Percentiles rank a stretch among this genome's conserved stretches.
Evolutionary conservation across 2,329 filamentous ascomycete species (phyloP).

Genomic region (Raffaelea albimanens): DNA sequence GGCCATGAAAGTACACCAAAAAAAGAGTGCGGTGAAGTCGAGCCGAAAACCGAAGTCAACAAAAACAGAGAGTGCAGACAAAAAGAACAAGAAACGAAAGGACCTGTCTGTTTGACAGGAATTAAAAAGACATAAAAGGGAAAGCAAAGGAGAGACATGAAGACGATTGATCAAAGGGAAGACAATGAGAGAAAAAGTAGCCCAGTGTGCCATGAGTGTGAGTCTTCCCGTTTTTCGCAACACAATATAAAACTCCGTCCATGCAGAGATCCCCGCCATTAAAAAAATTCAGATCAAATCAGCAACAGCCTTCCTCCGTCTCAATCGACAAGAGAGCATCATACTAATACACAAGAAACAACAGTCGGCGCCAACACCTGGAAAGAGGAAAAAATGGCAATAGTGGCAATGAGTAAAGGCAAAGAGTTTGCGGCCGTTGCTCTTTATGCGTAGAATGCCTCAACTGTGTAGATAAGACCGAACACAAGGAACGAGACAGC

Average conservation of each 20-base stretch:
- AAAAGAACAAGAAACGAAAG: neutral
- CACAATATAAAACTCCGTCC: conserved; percentile 11
- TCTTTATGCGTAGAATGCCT: conserved; percentile 50
- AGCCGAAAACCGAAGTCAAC: neutral
- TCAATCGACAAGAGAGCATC: too few relatives aligned
- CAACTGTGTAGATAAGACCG: conserved; percentile 81
- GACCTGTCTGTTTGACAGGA: neutral
- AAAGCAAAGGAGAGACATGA: conserved; percentile 2
- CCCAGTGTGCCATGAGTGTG: neutral
- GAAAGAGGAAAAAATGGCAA: neutral
- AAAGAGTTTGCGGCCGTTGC: neutral
- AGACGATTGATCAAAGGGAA: neutral
- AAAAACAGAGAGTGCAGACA: neutral
- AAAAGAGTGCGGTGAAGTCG: neutral
- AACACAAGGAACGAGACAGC: conserved; percentile 86
- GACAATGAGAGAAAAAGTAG: neutral
- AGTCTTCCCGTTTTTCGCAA: neutral
- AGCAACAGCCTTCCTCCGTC: neutral
- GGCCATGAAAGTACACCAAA: conserved; percentile 1
- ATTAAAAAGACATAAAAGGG: neutral
- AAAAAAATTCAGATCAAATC: conserved; percentile 3
- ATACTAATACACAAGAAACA: neutral
- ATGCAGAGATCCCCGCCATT: conserved; percentile 10
- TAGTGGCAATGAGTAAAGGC: neutral
- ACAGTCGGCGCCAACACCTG: neutral